Conservation (phyloP, 208 protist species). For the Phytomonas sp. region DNA sequence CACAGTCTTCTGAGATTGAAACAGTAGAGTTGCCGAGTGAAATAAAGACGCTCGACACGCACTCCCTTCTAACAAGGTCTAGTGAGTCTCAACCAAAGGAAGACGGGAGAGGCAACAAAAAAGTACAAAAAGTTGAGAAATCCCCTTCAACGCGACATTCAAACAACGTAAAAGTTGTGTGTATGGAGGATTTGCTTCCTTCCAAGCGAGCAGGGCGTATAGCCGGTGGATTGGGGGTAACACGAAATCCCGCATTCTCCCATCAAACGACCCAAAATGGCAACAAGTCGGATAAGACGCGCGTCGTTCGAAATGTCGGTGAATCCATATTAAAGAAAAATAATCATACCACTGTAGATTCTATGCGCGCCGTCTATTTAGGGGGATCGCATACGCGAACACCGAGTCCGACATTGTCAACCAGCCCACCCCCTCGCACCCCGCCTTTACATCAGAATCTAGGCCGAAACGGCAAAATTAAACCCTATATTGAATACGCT, state of each 20-base stretch:
- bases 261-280: not conserved
- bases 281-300: not conserved
- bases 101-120: not conserved
- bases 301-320: not conserved
- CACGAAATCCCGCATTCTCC: not conserved
- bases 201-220: not conserved
- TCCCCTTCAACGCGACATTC: not conserved
- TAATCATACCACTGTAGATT: conserved; percentile 7
- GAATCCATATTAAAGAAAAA: conserved; percentile 1
- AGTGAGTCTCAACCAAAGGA: not conserved
- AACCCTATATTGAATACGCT: not conserved
- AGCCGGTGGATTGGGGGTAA: not conserved
- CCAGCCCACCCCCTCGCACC: not conserved
- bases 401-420: not conserved
- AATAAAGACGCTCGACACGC: not conserved
- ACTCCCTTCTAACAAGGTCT: not conserved
- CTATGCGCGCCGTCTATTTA: not conserved
- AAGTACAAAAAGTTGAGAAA: not conserved
- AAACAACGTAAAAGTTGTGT: not conserved
- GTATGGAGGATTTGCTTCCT: not conserved
- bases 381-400: not conserved
- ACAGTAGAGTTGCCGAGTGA: not conserved
- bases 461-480: not conserved
- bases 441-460: not conserved
- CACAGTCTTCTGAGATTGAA: not conserved